Percentiles rank a stretch among this genome's conserved stretches.
Evolutionary conservation across 179 eudicot genomes (phyloP).

Genomic region (Vitellaria paradoxa): DNA sequence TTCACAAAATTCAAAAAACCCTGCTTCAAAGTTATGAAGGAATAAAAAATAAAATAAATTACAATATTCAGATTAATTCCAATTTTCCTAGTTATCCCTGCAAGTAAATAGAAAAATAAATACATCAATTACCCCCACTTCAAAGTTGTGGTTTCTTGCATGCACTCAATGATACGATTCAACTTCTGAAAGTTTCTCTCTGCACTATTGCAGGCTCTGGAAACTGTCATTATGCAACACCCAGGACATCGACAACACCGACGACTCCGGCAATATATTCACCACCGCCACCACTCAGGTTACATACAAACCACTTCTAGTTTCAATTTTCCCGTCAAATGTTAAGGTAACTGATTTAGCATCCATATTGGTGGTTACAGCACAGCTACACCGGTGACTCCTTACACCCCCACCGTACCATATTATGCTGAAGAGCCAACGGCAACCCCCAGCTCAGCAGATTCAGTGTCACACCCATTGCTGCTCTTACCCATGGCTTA

Average conservation of each 20-base stretch:
- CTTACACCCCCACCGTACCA: constrained; percentile 47
- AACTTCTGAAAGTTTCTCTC: constrained; percentile 4
- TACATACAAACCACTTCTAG: neutral
- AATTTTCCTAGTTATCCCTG: neutral
- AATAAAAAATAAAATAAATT: too few species aligned
- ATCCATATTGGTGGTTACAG: constrained; percentile 25
- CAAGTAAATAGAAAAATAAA: neutral
- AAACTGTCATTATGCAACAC: constrained; percentile 18
- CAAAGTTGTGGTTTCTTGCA: neutral
- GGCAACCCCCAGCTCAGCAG: constrained; percentile 65
- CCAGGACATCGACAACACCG: constrained; percentile 18
- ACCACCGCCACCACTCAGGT: constrained; percentile 29
- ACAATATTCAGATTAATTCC: too few species aligned
- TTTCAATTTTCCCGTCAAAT: neutral
- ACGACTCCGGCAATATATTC: constrained; percentile 31
- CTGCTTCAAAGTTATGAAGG: neutral
- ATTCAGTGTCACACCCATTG: constrained; percentile 26
- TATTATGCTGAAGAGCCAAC: constrained; percentile 58
- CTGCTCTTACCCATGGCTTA: constrained; percentile 41
- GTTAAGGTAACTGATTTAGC: neutral
- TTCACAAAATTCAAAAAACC: neutral
- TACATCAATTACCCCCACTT: neutral
- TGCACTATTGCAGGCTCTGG: constrained; percentile 25
- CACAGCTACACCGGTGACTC: constrained; percentile 36
- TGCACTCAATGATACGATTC: neutral